Conservation (phyloP, 331 rosid genomes). For the Dryas integrifolia region DNA sequence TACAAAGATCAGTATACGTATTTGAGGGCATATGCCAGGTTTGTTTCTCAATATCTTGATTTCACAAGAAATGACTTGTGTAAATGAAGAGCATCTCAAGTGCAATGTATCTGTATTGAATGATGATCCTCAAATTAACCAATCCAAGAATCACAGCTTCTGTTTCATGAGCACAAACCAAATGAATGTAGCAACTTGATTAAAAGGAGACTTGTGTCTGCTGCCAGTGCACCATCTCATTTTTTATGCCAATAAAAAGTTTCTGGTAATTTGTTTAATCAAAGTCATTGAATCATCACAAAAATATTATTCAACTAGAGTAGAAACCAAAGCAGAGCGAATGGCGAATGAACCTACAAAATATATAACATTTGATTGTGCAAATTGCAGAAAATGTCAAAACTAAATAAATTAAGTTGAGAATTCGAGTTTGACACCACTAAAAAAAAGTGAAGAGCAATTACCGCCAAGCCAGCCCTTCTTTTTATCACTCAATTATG, state of each 20-base stretch:
- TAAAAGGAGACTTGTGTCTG: not conserved
- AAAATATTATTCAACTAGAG: conserved; percentile 34
- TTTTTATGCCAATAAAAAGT: conserved; percentile 8
- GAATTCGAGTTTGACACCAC: conserved; percentile 29
- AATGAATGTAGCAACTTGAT: conserved; percentile 4
- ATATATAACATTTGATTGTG: conserved; percentile 40
- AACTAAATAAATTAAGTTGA: conserved; percentile 32
- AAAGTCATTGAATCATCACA: conserved; percentile 27
- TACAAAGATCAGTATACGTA: not conserved
- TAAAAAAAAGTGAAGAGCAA: conserved; percentile 16
- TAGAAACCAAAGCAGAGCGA: conserved; percentile 27
- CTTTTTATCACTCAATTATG: conserved; percentile 55
- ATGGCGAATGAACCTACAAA: conserved; percentile 42
- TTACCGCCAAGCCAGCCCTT: conserved; percentile 6
- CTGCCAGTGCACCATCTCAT: not conserved
- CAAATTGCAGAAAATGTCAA: conserved; percentile 37
- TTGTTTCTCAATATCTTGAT: not conserved
- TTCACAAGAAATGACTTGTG: not conserved
- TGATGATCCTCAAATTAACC: not conserved
- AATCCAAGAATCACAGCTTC: not conserved
- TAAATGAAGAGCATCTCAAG: not conserved
- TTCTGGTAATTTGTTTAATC: conserved; percentile 14
- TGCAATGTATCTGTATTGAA: not conserved
- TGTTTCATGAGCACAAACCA: conserved; percentile 13
- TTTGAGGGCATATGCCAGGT: not conserved